Conservation (phyloP, 2,329 filamentous ascomycete species). For the Xylariaceae sp. region DNA sequence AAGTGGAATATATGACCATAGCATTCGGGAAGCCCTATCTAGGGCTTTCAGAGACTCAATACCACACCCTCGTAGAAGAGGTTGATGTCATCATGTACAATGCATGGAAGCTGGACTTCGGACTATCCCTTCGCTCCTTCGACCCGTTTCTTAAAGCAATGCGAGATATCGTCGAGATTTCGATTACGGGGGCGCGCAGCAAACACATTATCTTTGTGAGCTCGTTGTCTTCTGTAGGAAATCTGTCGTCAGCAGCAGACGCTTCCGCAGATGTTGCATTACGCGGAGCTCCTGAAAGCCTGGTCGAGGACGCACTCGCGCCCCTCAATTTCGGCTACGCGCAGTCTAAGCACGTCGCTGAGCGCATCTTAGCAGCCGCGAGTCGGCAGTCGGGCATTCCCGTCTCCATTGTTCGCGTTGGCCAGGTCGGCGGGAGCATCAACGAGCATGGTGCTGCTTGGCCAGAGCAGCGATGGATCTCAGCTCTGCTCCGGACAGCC, state of each 20-base stretch:
- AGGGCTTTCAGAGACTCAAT: conserved; percentile 15
- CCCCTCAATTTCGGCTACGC: conserved; percentile 30
- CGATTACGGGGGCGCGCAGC: conserved; percentile 5
- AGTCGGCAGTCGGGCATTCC: conserved; percentile 14
- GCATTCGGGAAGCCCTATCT: conserved; percentile 21
- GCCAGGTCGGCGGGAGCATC: conserved; percentile 30
- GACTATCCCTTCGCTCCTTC: conserved; percentile 31
- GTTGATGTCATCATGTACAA: conserved; percentile 32
- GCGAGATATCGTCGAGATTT: conserved; percentile 28
- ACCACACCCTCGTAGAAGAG: conserved; percentile 4
- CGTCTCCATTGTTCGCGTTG: conserved; percentile 29
- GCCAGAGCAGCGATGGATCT: conserved; percentile 35
- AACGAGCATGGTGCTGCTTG: conserved; percentile 4
- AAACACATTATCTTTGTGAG: conserved; percentile 35
- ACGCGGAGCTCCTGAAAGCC: conserved; percentile 2
- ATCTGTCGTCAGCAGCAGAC: no score
- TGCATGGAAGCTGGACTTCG: conserved; percentile 35
- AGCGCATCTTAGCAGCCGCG: conserved; percentile 27
- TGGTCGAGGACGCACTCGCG: conserved; percentile 20
- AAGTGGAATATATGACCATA: conserved; percentile 21
- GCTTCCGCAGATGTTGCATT: no score
- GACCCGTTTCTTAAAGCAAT: conserved; percentile 24
- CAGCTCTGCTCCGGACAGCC: conserved; percentile 27
- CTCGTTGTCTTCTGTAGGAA: conserved; percentile 30
- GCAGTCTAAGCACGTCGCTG: conserved; percentile 31